phyloP scores from a whole-genome alignment of 2,329 filamentous ascomycete genomes.

The Albifimbria verrucaria region DNA sequence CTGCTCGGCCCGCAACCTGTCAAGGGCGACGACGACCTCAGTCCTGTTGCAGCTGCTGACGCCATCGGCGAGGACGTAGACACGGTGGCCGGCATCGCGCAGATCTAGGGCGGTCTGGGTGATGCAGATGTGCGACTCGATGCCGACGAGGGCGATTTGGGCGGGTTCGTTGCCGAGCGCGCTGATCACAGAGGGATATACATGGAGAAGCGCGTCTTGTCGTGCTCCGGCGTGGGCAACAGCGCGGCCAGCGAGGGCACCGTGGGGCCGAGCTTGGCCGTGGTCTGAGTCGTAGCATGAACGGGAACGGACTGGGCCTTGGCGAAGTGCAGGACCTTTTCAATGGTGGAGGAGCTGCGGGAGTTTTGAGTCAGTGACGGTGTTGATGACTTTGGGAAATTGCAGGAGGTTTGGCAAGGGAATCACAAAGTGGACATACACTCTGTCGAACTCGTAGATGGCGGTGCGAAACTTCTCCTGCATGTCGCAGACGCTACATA shows the following conservation, averaged over 20 bases:
- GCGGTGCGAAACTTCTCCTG: constrained; percentile 87
- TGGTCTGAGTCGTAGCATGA: constrained; percentile 83
- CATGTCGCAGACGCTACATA: constrained; percentile 78
- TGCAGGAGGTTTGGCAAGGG: background rate
- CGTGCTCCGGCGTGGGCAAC: constrained; percentile 56
- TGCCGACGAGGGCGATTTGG: constrained; percentile 78
- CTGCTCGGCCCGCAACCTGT: constrained; percentile 64
- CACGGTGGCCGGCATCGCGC: constrained; percentile 68
- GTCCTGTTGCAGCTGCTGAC: constrained; percentile 83
- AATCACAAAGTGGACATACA: constrained; percentile 51
- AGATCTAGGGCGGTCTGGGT: constrained; percentile 89
- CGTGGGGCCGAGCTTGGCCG: constrained; percentile 72
- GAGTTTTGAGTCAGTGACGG: constrained; percentile 3
- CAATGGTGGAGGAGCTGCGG: constrained; percentile 59
- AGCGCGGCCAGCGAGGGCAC: constrained; percentile 65
- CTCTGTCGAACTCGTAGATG: constrained; percentile 81
- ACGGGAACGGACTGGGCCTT: constrained; percentile 70
- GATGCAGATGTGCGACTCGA: constrained; percentile 92
- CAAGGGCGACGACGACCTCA: constrained; percentile 77
- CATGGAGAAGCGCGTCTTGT: constrained; percentile 94
- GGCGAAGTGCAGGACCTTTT: constrained; percentile 66
- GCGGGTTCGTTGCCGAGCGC: constrained; percentile 30
- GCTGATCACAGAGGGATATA: constrained; percentile 63
- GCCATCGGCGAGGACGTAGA: constrained; percentile 85
- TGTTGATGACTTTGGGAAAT: background rate